Evolutionary conservation across 352 stramenopile genomes (phyloP).

Genomic region (Peronospora tabacina): DNA sequence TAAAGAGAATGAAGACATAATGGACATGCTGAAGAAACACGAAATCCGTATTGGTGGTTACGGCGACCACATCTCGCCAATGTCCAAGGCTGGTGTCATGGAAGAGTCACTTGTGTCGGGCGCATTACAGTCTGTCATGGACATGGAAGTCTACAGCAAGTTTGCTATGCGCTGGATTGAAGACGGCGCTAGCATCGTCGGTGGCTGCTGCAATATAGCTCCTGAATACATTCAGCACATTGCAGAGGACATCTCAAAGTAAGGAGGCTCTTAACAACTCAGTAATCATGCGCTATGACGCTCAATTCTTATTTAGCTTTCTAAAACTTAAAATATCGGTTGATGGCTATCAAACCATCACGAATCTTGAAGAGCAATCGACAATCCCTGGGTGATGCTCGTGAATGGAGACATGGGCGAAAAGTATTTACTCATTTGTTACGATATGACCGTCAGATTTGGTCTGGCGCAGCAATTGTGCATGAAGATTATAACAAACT

Average conservation of each 20-base stretch:
- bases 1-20: conserved; percentile 17
- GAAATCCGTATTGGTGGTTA: conserved; percentile 70
- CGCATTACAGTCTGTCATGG: conserved; percentile 61
- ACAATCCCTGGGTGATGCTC: conserved; percentile 27
- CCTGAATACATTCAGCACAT: conserved; percentile 69
- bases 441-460: conserved; percentile 84
- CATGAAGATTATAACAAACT: conserved; percentile 58
- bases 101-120: conserved; percentile 67
- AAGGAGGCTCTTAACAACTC: conserved; percentile 1
- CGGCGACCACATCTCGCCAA: conserved; percentile 80
- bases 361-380: neutral
- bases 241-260: conserved; percentile 13
- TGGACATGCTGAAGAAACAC: conserved; percentile 27
- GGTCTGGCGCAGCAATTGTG: conserved; percentile 82
- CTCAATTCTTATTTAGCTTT: too few species aligned
- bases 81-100: conserved; percentile 46
- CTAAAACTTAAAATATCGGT: neutral
- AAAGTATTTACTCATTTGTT: conserved; percentile 81
- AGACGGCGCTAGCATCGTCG: conserved; percentile 67
- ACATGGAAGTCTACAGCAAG: conserved; percentile 56
- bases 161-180: conserved; percentile 76
- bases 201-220: conserved; percentile 86
- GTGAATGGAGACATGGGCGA: conserved; percentile 88
- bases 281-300: neutral
- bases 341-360: conserved; percentile 3